A percentile compares a stretch with the other conserved stretches of the same genome.
Conservation (phyloP, 768 basidiomycete genomes). For the Panaeolus cyanescens region DNA sequence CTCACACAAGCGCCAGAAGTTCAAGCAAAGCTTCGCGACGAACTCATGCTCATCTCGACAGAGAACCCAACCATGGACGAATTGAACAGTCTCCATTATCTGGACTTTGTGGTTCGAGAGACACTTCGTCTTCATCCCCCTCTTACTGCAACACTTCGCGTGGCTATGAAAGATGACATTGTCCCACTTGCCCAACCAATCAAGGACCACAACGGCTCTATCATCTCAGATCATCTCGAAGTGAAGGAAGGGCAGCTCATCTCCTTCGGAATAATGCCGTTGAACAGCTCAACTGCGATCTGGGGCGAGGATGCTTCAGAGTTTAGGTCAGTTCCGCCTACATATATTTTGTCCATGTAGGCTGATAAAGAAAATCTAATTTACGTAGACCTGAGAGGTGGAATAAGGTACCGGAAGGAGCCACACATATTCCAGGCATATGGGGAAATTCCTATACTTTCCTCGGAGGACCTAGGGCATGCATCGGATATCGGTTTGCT, state of each 20-base stretch:
- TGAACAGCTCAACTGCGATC: slow-evolving; percentile 52
- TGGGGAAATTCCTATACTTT: slow-evolving; percentile 24
- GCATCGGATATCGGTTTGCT: slow-evolving; percentile 65
- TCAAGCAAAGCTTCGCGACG: slow-evolving; percentile 58
- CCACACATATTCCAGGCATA: neutral
- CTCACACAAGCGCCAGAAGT: slow-evolving; percentile 46
- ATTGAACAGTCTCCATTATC: slow-evolving; percentile 59
- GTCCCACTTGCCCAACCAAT: neutral
- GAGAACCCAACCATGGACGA: slow-evolving; percentile 64
- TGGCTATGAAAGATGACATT: slow-evolving; percentile 49
- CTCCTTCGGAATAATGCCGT: slow-evolving; percentile 47
- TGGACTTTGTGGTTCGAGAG: slow-evolving; percentile 66
- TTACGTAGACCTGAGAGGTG: slow-evolving; percentile 1
- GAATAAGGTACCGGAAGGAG: slow-evolving; percentile 14
- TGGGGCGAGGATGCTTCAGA: slow-evolving; percentile 66
- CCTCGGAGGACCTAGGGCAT: slow-evolving; percentile 53
- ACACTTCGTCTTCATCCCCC: slow-evolving; percentile 58
- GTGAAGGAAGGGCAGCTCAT: slow-evolving; percentile 31
- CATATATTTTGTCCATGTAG: slow-evolving; percentile 1
- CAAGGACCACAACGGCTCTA: slow-evolving; percentile 41
- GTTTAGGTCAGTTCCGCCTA: slow-evolving; percentile 48
- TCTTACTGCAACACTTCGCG: slow-evolving; percentile 43
- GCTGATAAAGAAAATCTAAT: neutral
- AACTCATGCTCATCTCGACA: slow-evolving; percentile 46
- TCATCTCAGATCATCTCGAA: slow-evolving; percentile 40